A percentile compares a stretch with the other conserved stretches of the same genome.
Evolutionary conservation across 176 grass and related monocot genomes (phyloP).

Genomic region (Zea mays): DNA sequence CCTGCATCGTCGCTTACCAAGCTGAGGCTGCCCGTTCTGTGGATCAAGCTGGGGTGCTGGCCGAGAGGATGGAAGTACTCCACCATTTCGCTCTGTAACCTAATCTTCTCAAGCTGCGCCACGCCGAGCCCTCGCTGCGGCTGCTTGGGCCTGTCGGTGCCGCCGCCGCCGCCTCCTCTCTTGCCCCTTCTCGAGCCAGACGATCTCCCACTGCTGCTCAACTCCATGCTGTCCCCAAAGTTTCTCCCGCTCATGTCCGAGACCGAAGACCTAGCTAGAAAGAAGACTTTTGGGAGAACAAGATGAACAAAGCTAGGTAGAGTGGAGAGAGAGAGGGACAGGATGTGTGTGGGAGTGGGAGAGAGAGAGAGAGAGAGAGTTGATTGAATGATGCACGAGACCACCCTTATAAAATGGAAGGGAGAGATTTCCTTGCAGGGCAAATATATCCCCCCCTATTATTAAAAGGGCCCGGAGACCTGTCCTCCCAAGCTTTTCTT

Average conservation of each 20-base stretch:
- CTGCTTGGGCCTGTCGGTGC: constrained; percentile 65
- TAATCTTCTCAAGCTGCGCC: constrained; percentile 84
- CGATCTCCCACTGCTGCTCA: constrained; percentile 46
- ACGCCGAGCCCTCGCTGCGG: constrained; percentile 75
- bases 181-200: constrained; percentile 59
- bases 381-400: constrained; percentile 40
- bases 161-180: constrained; percentile 41
- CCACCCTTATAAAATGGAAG: constrained; percentile 62
- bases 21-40: constrained; percentile 52
- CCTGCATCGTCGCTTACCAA: constrained; percentile 40
- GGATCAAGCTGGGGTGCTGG: constrained; percentile 48
- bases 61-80: constrained; percentile 62
- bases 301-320: constrained; percentile 38
- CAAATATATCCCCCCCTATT: constrained; percentile 47
- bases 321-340: background rate
- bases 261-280: constrained; percentile 39
- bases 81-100: constrained; percentile 77
- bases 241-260: constrained; percentile 62
- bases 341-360: too few relatives aligned
- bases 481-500: constrained; percentile 54
- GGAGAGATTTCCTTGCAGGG: constrained; percentile 54
- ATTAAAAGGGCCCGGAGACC: constrained; percentile 46
- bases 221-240: constrained; percentile 60
- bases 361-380: constrained; percentile 13
- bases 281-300: constrained; percentile 48